These are phyloP conservation scores for Leccinum ochraceum DNA, from an alignment of 768 basidiomycete genomes.

Conservation along the genomic window DNA sequence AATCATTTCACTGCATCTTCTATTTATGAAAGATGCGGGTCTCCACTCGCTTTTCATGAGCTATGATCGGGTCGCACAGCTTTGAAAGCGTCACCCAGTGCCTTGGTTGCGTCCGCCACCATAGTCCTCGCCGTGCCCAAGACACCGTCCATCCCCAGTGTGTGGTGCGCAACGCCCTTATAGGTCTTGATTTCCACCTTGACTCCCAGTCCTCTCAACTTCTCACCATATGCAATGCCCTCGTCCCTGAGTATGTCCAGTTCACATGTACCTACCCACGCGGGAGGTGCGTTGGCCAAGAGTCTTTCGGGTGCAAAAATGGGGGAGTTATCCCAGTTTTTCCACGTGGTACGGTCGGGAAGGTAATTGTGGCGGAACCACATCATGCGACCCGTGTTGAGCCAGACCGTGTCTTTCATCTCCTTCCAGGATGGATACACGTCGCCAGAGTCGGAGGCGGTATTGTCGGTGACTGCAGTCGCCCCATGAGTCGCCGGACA, in stretches of 20 bases:
- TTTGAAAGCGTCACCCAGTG: conserved; percentile 21
- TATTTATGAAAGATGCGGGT: conserved; percentile 1
- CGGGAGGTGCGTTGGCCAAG: conserved; percentile 50
- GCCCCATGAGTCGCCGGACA: neutral
- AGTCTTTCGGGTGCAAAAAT: conserved; percentile 63
- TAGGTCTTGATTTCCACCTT: conserved; percentile 56
- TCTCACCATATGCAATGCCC: conserved; percentile 62
- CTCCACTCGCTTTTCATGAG: neutral
- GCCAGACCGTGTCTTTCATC: conserved; percentile 59
- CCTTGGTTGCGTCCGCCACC: conserved; percentile 24
- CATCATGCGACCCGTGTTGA: conserved; percentile 61
- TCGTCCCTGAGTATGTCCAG: conserved; percentile 69
- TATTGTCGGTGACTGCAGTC: conserved; percentile 61
- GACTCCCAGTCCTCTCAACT: conserved; percentile 52
- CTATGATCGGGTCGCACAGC: neutral
- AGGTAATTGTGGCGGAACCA: conserved; percentile 74
- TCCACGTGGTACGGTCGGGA: conserved; percentile 57
- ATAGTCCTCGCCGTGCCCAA: conserved; percentile 15
- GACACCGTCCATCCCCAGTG: conserved; percentile 68
- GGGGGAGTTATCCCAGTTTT: conserved; percentile 70
- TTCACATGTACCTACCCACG: conserved; percentile 66
- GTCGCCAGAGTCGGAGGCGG: conserved; percentile 43
- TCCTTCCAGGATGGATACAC: conserved; percentile 53
- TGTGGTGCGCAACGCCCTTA: conserved; percentile 60
- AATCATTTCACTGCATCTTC: neutral